Base-by-base conservation (phyloP, 768 basidiomycete genomes). In the Macrocybe gigantea region DNA sequence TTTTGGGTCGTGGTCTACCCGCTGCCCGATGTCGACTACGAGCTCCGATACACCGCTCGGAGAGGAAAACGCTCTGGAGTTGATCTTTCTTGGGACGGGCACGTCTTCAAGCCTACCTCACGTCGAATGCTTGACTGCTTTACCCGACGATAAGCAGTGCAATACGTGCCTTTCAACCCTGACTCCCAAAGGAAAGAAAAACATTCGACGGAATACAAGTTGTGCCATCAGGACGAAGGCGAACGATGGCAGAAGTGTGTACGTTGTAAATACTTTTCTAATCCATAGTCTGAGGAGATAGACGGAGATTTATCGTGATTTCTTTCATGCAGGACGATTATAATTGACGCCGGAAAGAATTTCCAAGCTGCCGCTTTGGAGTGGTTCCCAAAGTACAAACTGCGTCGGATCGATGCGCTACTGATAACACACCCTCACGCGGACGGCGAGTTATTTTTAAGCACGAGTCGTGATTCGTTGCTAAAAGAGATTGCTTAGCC, bases 391-490 rank as follows among this genome's bases (percentile, higher is more conserved):
- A 81, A 81, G 61, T 83, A 85, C 61, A 81, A 80, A 3, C 66
- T 95, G 38, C 72, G 91, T 48, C 58, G 56, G 47, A 73, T 74
- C 48, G 72, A 74, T 55, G 72, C 70, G 33, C 55, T 95, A 7
- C 68, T 96, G 11, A 79, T 95, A 37, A 93, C 91, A 0, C 92
- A 94, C 64, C 82, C 88, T 6, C 93, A 94, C 66, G 87, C 89
- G 34, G 89, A 91, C 65, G 88, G 73, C 74, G 51, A 36, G 66
- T 45, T 30, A 13, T 14, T 40, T 13, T 43, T n/a, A 50, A 12
- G 10, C 52, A 41, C 49, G 33, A 13, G 30, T 5, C 42, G 45
- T 32, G n/a, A 15, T 30, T 49, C 33, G 9, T 47, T 15, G 40
- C 34, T 31, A 41, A 32, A 41, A 22, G 22, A 36, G 41, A 40